Evolutionary conservation across 2,329 filamentous ascomycete genomes (phyloP).

Genomic region (Colletotrichum viniferum): DNA sequence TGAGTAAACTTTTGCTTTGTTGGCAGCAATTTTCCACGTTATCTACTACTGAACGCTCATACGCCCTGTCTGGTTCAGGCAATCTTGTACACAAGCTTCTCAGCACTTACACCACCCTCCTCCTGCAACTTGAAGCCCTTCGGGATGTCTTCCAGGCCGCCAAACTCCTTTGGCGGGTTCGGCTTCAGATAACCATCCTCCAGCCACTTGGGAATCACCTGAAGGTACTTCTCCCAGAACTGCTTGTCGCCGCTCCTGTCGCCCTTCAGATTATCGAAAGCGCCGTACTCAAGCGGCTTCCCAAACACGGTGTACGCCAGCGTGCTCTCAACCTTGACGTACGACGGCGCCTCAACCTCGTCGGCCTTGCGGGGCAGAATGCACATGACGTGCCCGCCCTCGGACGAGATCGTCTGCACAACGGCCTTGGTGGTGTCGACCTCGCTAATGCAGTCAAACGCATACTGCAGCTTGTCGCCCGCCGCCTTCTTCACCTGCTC

Average conservation of each 20-base stretch:
- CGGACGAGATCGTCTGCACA: slow-evolving; percentile 24
- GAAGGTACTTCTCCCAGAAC: slow-evolving; percentile 15
- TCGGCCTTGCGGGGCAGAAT: slow-evolving; percentile 25
- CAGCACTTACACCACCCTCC: slow-evolving; percentile 1
- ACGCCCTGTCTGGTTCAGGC: neutral
- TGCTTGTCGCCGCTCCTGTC: slow-evolving; percentile 8
- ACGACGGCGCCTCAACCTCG: slow-evolving; percentile 5
- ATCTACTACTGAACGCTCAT: neutral
- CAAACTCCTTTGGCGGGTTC: slow-evolving; percentile 14
- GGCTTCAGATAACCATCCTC: slow-evolving; percentile 1
- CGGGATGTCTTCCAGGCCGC: slow-evolving; percentile 1
- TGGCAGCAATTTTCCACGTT: neutral
- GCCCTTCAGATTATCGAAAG: slow-evolving; percentile 4
- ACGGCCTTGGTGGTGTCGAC: slow-evolving; percentile 32
- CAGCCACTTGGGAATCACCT: slow-evolving; percentile 4
- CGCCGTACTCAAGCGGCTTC: neutral
- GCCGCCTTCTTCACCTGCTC: slow-evolving; percentile 25
- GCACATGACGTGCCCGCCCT: slow-evolving; percentile 32
- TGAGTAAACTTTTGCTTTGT: neutral
- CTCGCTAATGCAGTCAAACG: slow-evolving; percentile 36
- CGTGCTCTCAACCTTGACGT: slow-evolving; percentile 17
- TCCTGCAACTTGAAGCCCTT: slow-evolving; percentile 17
- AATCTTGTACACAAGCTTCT: slow-evolving; percentile 16
- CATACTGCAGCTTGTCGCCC: slow-evolving; percentile 11
- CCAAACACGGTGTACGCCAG: slow-evolving; percentile 14